These are phyloP conservation scores for Jimgerdemannia flammicorona DNA, from an alignment of 192 early-diverging fungal genomes.

Conservation along the genomic window DNA sequence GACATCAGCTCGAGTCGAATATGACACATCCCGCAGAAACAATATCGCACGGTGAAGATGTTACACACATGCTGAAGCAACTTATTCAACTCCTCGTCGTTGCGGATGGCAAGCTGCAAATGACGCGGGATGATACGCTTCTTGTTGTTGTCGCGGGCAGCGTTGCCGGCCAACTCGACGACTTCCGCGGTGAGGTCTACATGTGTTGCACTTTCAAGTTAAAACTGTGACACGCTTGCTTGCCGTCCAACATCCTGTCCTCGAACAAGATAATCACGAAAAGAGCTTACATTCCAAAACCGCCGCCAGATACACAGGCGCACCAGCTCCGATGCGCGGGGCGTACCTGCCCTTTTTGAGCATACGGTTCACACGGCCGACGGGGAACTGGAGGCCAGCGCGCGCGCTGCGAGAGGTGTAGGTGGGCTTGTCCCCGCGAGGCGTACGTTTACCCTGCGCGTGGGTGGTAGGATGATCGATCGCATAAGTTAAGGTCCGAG, in stretches of 20 bases:
- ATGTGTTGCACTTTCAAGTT: no score
- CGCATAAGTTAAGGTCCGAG: no score
- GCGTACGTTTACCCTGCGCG: no score
- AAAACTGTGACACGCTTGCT: no score
- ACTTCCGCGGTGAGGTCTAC: slow-evolving; percentile 88
- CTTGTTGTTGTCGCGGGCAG: slow-evolving; percentile 93
- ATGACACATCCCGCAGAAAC: no score
- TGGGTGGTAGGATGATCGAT: no score
- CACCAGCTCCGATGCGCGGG: slow-evolving; percentile 87
- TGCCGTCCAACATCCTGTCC: no score
- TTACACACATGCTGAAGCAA: slow-evolving; percentile 61
- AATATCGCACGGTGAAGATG: no score
- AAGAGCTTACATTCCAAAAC: slow-evolving; percentile 82
- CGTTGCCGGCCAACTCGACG: slow-evolving; percentile 94
- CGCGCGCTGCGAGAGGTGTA: slow-evolving; percentile 63
- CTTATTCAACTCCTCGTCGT: slow-evolving; percentile 94
- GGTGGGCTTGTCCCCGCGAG: no score
- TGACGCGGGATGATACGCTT: slow-evolving; percentile 95
- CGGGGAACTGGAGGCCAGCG: slow-evolving; percentile 96
- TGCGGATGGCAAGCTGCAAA: slow-evolving; percentile 92
- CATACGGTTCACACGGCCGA: slow-evolving; percentile 95
- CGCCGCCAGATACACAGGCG: slow-evolving; percentile 93
- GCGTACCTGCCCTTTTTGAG: slow-evolving; percentile 94
- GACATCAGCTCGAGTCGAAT: no score
- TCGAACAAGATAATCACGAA: no score